These are phyloP conservation scores for Hordeum marinum DNA, from an alignment of 176 grass and related monocot genomes.

Conservation along the genomic window DNA sequence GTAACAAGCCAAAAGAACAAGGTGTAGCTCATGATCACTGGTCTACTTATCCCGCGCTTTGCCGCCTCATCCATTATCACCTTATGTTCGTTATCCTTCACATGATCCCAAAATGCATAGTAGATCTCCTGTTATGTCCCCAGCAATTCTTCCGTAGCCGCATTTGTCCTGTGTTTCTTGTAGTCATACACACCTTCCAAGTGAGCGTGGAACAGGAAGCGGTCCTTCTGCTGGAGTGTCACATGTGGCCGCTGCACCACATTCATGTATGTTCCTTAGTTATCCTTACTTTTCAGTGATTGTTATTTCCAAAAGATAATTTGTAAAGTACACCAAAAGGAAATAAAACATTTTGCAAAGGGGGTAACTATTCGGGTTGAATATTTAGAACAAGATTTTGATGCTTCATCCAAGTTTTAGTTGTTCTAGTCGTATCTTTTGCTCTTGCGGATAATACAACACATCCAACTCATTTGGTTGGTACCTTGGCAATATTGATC, in stretches of 20 bases:
- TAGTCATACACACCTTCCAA: constrained; percentile 43
- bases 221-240: constrained; percentile 21
- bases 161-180: constrained; percentile 27
- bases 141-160: neutral
- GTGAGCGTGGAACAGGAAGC: neutral
- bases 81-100: constrained; percentile 16
- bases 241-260: constrained; percentile 12
- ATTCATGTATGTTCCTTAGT: constrained; percentile 25
- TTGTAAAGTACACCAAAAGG: neutral
- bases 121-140: constrained; percentile 16
- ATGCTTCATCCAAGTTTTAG: neutral
- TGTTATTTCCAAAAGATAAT: neutral
- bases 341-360: neutral
- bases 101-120: neutral
- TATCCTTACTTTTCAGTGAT: neutral
- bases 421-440: neutral
- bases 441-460: neutral
- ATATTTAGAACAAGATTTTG: neutral
- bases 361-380: neutral
- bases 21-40: constrained; percentile 14
- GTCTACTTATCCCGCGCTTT: constrained; percentile 22
- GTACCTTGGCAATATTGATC: neutral
- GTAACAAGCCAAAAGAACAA: constrained; percentile 34
- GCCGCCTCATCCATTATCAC: constrained; percentile 18
- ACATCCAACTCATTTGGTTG: neutral